Evolutionary conservation across 2,329 filamentous ascomycete species (phyloP).

Genomic region (Fusarium torreyae): DNA sequence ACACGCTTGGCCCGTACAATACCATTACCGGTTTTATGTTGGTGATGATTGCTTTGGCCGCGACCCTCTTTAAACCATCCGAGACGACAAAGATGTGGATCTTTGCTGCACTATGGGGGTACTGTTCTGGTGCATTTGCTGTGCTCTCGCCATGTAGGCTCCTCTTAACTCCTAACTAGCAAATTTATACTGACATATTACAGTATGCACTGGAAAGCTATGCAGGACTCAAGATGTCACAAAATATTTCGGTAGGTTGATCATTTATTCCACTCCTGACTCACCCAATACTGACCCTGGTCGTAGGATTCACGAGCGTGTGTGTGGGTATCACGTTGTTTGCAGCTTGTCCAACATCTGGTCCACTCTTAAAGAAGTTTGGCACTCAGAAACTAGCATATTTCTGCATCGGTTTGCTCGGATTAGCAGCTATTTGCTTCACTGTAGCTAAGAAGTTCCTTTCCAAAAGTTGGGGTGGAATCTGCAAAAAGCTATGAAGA

Average conservation of each 20-base stretch:
- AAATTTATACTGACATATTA: background rate
- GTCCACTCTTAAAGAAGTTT: constrained; percentile 60
- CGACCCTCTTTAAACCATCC: constrained; percentile 60
- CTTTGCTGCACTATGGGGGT: constrained; percentile 62
- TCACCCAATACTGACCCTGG: constrained; percentile 31
- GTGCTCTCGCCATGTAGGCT: constrained; percentile 53
- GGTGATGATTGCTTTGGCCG: constrained; percentile 57
- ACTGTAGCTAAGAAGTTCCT: constrained; percentile 38
- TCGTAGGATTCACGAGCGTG: constrained; percentile 59
- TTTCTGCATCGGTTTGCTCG: constrained; percentile 60
- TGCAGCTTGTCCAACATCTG: constrained; percentile 61
- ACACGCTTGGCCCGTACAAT: constrained; percentile 62
- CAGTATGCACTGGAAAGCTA: constrained; percentile 62
- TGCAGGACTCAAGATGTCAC: constrained; percentile 63
- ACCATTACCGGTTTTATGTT: constrained; percentile 31
- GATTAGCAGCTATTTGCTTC: constrained; percentile 52
- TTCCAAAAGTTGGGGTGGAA: constrained; percentile 4
- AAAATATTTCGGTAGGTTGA: constrained; percentile 53
- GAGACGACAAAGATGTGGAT: constrained; percentile 58
- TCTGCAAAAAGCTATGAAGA: background rate
- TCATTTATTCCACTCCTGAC: accelerated
- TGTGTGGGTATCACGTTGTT: constrained; percentile 62
- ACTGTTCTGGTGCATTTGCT: constrained; percentile 64
- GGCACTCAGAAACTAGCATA: constrained; percentile 60
- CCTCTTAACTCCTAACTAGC: accelerated